Evolutionary conservation across 768 basidiomycete genomes (phyloP), one percentile per base, ranked within the genome.

Genomic region (Suillus alpinus): DNA sequence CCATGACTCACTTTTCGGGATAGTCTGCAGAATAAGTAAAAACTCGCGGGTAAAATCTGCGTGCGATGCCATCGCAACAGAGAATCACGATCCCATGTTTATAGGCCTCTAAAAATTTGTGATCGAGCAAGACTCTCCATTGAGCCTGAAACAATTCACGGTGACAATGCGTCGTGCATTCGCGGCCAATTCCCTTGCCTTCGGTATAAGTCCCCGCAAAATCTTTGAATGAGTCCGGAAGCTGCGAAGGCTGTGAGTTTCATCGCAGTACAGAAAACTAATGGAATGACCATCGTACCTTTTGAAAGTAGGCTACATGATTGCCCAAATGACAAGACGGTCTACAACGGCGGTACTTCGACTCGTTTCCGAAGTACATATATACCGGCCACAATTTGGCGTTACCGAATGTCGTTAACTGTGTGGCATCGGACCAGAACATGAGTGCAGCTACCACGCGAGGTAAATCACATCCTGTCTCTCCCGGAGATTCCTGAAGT

Each of bases 351-450:
- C 18, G 41, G 58, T 71, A 71, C 40, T 60, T 60, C 2, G 60
- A 68, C 34, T 68, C 51, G 43, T 69, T 68, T 2, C 68, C 69
- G 59, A 68, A 65, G 20, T n/a, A 62, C 20, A 66, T 8, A 46
- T 72, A 72, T 3, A 67, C 32, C 4, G 68, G 68, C 69, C 71
- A 69, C 1, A 71, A 43, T 43, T 61, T 65, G 47, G 68, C 67
- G 1, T 66, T 57, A 1, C n/a, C 75, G 70, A 63, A 76, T 8
- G 64, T 47, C 0, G 72, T 65, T 4, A 77, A 62, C 31, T 71
- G 69, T 14, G 74, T 76, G 3, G 64, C 26, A 64, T 78, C 75
- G 0, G 73, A 76, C 60, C 67, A 71, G 41, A 72, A 64, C 69
- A 74, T 71, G 34, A 71, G 44, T 6, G 60, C 66, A 14, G 63